Evolutionary conservation across 495 filamentous ascomycete genomes (phyloP), one percentile per base, ranked within the genome.

Genomic region (Tuber melanosporum): DNA sequence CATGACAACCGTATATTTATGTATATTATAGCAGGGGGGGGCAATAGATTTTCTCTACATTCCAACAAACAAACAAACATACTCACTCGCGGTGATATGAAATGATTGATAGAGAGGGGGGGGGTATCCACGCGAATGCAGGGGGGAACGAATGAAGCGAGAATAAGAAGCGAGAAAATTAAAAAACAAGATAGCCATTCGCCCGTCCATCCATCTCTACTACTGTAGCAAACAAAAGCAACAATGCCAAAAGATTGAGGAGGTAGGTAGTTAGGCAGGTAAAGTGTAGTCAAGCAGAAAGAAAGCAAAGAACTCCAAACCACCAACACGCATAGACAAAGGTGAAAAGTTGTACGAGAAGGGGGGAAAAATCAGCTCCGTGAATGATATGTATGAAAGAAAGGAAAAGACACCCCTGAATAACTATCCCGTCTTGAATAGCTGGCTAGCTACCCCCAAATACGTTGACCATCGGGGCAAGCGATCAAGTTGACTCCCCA

Each of bases 401-500:
- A 2, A 36, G 15, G 19, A 66, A 66, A 19, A 36, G 3, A 32
- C 4, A 66, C 12, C 12, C 57, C 26, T 66, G 57, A 66, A 66
- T n/a, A 66, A 36, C 57, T 26, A 66, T 5, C 57, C n/a, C 52
- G 36, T 15, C 26, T 66, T 36, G 4, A 36, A 36, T 36, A 66
- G 57, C 57, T 19, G 36, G 26, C 57, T 36, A 66, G 26, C 57
- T 36, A 32, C 32, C 15, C 57, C 15, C 26, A 66, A 66, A 66
- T 66, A 1, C 26, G 26, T 19, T 36, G 3, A 19, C 52, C n/a
- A 32, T 26, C 3, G 52, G 10, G 22, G 52, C 10, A 62, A 62
- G 52, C 10, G n/a, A 62, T 74, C 69, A 80, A 71, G 79, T 71
- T 19, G 79, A 72, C 73, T 80, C 78, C 71, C 76, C 77, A 22